Evolutionary conservation across 805 yeast genomes (phyloP).

Genomic region (Barnettozyma siamensis): DNA sequence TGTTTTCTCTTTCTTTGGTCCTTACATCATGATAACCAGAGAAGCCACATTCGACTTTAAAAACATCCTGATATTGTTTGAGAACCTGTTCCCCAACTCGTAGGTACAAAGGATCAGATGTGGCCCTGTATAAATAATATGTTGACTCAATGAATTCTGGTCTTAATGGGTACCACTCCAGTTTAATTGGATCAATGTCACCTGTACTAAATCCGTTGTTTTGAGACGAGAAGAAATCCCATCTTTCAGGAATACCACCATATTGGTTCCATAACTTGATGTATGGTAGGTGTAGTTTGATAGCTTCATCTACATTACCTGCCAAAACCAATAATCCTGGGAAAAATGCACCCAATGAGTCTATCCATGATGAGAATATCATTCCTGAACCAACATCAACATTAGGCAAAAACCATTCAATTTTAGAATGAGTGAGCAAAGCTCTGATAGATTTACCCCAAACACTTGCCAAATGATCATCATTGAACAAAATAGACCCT

Average conservation of each 20-base stretch:
- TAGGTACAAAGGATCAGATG: constrained; percentile 77
- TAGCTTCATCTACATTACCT: constrained; percentile 68
- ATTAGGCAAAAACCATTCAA: constrained; percentile 50
- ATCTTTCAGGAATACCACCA: constrained; percentile 84
- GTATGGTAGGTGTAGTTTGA: constrained; percentile 52
- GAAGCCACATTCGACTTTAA: constrained; percentile 69
- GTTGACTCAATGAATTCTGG: constrained; percentile 93
- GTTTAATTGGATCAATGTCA: constrained; percentile 35
- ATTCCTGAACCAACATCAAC: constrained; percentile 50
- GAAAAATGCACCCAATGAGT: constrained; percentile 81
- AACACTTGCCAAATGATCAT: constrained; percentile 41
- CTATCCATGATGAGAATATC: constrained; percentile 64
- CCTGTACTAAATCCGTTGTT: constrained; percentile 6
- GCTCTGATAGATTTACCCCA: constrained; percentile 61
- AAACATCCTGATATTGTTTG: constrained; percentile 45
- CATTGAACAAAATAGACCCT: constrained; percentile 66
- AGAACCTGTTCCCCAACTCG: constrained; percentile 67
- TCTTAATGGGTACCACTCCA: constrained; percentile 90
- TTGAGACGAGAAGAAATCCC: constrained; percentile 41
- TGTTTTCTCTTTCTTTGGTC: constrained; percentile 56
- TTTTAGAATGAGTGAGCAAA: constrained; percentile 45
- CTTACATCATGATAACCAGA: constrained; percentile 68
- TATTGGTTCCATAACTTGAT: constrained; percentile 75
- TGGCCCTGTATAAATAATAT: constrained; percentile 75
- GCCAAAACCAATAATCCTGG: constrained; percentile 77